Conservation (phyloP, 805 yeast genomes). For the Wickerhamomyces alni region DNA sequence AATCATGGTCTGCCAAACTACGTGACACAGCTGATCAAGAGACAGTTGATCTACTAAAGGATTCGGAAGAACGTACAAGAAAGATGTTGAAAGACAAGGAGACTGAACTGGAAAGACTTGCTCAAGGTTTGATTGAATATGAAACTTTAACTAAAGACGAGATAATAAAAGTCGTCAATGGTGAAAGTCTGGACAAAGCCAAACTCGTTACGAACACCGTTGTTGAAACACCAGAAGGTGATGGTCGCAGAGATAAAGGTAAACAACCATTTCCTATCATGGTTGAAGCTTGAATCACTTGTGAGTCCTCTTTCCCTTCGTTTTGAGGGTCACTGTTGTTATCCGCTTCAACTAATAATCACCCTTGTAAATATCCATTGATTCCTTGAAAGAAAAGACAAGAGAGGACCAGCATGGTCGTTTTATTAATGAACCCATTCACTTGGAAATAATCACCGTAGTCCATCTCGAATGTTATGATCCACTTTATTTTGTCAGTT, state of each 20-base stretch:
- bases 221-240: constrained; percentile 47
- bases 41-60: constrained; percentile 67
- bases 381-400: neutral
- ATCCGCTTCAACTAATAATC: neutral
- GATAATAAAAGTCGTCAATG: constrained; percentile 78
- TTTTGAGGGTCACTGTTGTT: neutral
- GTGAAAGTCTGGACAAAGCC: constrained; percentile 65
- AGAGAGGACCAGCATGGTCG: neutral
- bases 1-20: constrained; percentile 85
- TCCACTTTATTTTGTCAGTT: constrained; percentile 16
- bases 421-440: too few relatives aligned
- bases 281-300: constrained; percentile 15
- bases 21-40: constrained; percentile 91
- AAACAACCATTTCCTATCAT: constrained; percentile 25
- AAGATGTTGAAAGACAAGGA: constrained; percentile 52
- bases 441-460: too few relatives aligned
- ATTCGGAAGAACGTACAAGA: constrained; percentile 77
- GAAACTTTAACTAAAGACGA: constrained; percentile 91
- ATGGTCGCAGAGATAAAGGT: constrained; percentile 36
- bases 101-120: constrained; percentile 76
- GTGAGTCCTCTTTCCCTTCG: neutral
- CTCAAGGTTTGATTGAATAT: constrained; percentile 89
- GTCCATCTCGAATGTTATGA: too few relatives aligned
- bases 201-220: constrained; percentile 74
- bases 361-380: constrained; percentile 1